phyloP scores from a whole-genome alignment of 306 rosid genomes.

The Prinsepia uniflora region DNA sequence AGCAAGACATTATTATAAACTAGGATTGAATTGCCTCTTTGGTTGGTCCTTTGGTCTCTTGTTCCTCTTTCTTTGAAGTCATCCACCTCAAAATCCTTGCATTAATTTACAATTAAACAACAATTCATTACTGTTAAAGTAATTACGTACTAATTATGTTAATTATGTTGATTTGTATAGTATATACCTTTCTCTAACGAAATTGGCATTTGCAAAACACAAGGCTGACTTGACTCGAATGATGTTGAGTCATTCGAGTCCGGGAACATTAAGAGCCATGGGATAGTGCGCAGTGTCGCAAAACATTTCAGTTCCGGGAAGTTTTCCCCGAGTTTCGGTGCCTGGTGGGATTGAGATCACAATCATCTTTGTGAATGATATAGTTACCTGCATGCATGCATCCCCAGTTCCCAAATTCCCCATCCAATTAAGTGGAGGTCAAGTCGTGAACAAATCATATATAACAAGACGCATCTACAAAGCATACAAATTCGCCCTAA shows the following conservation, averaged over 20 bases:
- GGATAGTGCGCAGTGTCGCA: constrained; percentile 68
- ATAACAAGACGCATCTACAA: no score
- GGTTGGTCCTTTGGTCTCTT: constrained; percentile 33
- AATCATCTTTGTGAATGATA: constrained; percentile 71
- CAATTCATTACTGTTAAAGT: no score
- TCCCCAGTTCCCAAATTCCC: no score
- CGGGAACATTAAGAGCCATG: constrained; percentile 67
- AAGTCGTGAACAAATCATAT: no score
- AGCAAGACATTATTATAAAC: no score
- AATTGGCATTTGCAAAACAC: constrained; percentile 87
- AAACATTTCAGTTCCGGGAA: constrained; percentile 72
- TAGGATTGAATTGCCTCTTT: constrained; percentile 30
- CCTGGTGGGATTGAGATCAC: constrained; percentile 63
- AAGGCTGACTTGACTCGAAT: constrained; percentile 61
- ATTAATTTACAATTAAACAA: neutral
- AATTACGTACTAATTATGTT: no score
- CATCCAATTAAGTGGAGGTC: no score
- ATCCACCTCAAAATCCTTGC: constrained; percentile 58
- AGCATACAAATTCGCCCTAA: no score
- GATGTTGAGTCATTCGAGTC: constrained; percentile 47
- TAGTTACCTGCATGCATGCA: constrained; percentile 44
- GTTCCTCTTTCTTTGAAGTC: constrained; percentile 33
- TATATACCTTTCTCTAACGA: constrained; percentile 60
- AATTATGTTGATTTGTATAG: neutral
- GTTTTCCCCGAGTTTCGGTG: constrained; percentile 62